Conservation (phyloP, 176 grass and related monocot species). For the Chloris gayana region DNA sequence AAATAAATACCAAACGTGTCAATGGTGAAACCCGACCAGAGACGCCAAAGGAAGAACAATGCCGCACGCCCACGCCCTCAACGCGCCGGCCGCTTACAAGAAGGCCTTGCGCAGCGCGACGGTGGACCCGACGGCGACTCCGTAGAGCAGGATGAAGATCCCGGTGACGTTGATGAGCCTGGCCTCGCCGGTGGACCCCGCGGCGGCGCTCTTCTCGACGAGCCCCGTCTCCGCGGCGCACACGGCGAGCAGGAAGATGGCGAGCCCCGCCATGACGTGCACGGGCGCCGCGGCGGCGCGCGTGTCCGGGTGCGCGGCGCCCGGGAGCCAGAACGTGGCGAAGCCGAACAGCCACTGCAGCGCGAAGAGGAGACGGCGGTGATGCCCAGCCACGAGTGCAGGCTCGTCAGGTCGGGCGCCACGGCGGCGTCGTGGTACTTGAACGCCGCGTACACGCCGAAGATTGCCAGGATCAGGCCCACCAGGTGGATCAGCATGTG, state of each 20-base stretch:
- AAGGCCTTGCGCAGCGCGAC: slow-evolving; percentile 55
- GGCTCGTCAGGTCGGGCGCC: slow-evolving; percentile 52
- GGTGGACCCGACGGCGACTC: slow-evolving; percentile 50
- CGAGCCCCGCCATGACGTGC: slow-evolving; percentile 61
- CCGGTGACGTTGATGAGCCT: slow-evolving; percentile 87
- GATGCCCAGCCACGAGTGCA: slow-evolving; percentile 95
- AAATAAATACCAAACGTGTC: not conserved
- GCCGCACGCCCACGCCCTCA: not conserved
- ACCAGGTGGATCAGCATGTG: slow-evolving; percentile 87
- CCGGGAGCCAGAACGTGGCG: slow-evolving; percentile 65
- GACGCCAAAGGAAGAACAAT: not conserved
- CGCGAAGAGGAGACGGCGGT: slow-evolving; percentile 72
- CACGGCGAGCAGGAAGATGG: slow-evolving; percentile 76
- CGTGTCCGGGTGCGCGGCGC: slow-evolving; percentile 6
- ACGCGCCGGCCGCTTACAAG: not conserved
- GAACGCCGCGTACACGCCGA: slow-evolving; percentile 91
- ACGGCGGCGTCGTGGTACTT: slow-evolving; percentile 71
- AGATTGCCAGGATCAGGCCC: slow-evolving; percentile 70
- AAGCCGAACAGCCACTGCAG: slow-evolving; percentile 96
- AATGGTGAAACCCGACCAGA: not conserved
- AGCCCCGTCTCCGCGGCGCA: slow-evolving; percentile 85
- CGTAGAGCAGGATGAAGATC: slow-evolving; percentile 81
- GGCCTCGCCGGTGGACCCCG: slow-evolving; percentile 46
- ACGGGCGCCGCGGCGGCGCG: slow-evolving; percentile 30
- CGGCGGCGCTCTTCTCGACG: slow-evolving; percentile 62